Evolutionary conservation across 1,139 yeast species (phyloP).

Genomic region (Suhomyces wounanorum): DNA sequence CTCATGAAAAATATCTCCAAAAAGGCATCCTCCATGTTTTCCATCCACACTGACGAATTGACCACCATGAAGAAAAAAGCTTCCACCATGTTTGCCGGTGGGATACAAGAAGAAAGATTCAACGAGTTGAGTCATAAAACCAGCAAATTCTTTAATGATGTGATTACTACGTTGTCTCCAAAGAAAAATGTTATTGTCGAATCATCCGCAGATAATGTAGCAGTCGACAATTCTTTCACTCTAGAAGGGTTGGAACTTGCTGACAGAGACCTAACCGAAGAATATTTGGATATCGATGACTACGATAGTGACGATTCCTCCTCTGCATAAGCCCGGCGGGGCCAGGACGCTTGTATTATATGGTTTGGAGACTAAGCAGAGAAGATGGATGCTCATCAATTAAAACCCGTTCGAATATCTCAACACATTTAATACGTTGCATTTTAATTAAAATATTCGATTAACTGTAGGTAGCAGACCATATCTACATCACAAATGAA

Average conservation of each 20-base stretch:
- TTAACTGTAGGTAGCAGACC: too few relatives aligned
- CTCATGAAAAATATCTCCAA: constrained; percentile 7
- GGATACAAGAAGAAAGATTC: constrained; percentile 12
- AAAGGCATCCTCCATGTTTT: constrained; percentile 11
- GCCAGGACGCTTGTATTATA: neutral
- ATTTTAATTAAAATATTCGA: neutral
- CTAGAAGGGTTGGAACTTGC: constrained; percentile 25
- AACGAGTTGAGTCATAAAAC: constrained; percentile 18
- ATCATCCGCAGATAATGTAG: constrained; percentile 8
- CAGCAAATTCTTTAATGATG: constrained; percentile 18
- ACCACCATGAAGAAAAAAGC: constrained; percentile 24
- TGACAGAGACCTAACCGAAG: constrained; percentile 14
- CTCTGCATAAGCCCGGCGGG: constrained; percentile 4
- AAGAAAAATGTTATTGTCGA: constrained; percentile 9
- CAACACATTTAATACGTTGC: neutral
- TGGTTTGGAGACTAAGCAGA: neutral
- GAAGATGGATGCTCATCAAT: neutral
- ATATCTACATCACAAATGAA: too few relatives aligned
- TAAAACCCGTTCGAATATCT: neutral
- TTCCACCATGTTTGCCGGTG: constrained; percentile 17
- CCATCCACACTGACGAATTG: constrained; percentile 9
- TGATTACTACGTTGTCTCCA: constrained; percentile 19
- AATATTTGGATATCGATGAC: constrained; percentile 30
- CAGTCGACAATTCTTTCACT: constrained; percentile 30
- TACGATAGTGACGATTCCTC: constrained; percentile 23